A percentile compares a stretch with the other conserved stretches of the same genome.
These are phyloP conservation scores for Meripilus lineatus DNA, from an alignment of 1,284 basidiomycete species.

Conservation along the genomic window DNA sequence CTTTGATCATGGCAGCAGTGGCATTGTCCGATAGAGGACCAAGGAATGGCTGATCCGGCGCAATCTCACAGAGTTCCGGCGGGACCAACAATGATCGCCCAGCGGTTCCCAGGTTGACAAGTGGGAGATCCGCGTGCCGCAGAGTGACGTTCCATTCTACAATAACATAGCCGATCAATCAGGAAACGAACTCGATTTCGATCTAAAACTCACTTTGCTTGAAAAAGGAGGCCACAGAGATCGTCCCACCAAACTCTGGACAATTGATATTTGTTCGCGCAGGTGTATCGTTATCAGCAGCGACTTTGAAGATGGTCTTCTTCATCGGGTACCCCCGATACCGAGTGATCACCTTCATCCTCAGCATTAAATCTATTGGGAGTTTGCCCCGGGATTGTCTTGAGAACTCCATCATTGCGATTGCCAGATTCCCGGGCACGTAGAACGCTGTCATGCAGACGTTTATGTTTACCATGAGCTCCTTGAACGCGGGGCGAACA, in stretches of 20 bases:
- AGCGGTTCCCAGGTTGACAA: slow-evolving; percentile 55
- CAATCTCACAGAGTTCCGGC: slow-evolving; percentile 65
- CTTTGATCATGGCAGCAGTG: slow-evolving; percentile 59
- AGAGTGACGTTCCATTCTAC: slow-evolving; percentile 56
- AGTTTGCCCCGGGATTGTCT: slow-evolving; percentile 39
- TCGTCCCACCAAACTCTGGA: slow-evolving; percentile 41
- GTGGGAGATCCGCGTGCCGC: slow-evolving; percentile 44
- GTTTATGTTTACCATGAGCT: slow-evolving; percentile 71
- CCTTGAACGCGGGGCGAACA: slow-evolving; percentile 55
- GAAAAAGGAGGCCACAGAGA: slow-evolving; percentile 63
- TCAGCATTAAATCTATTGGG: slow-evolving; percentile 44
- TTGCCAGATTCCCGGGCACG: slow-evolving; percentile 52
- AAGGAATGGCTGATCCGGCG: slow-evolving; percentile 46
- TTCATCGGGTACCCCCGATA: slow-evolving; percentile 52
- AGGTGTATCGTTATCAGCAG: slow-evolving; percentile 39
- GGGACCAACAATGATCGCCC: slow-evolving; percentile 47
- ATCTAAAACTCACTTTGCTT: slow-evolving; percentile 41
- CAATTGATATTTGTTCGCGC: slow-evolving; percentile 45
- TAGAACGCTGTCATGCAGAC: slow-evolving; percentile 73
- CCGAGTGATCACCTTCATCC: slow-evolving; percentile 50
- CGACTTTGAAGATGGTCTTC: slow-evolving; percentile 45
- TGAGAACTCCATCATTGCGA: slow-evolving; percentile 47
- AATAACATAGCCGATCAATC: not conserved
- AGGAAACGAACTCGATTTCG: not conserved
- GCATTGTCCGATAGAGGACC: slow-evolving; percentile 49